These are phyloP conservation scores for Pochonia chlamydosporia DNA, from an alignment of 2,329 filamentous ascomycete species.

Conservation along the genomic window DNA sequence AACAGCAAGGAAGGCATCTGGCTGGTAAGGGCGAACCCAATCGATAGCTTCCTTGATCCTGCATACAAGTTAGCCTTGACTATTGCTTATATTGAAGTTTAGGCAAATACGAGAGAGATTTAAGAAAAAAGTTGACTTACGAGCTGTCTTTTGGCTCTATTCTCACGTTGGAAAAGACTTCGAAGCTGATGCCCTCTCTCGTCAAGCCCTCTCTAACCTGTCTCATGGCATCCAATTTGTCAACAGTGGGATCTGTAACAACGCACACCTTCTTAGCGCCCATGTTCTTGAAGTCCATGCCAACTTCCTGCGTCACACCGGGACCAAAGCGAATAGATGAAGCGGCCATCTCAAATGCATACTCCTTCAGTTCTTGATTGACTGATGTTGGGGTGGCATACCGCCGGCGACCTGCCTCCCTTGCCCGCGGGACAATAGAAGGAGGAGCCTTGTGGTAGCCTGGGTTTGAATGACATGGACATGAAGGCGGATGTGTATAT, in stretches of 20 bases:
- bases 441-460: conserved; percentile 63
- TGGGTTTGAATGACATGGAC: conserved; percentile 90
- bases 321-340: conserved; percentile 92
- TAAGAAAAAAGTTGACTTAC: conserved; percentile 40
- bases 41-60: conserved; percentile 86
- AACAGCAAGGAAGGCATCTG: conserved; percentile 90
- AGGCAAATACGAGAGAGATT: conserved; percentile 10
- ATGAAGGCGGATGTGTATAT: conserved; percentile 79
- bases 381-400: conserved; percentile 65
- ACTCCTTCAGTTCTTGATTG: conserved; percentile 70
- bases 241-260: conserved; percentile 81
- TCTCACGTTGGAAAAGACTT: conserved; percentile 72
- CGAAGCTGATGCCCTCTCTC: conserved; percentile 71
- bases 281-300: conserved; percentile 95
- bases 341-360: conserved; percentile 98
- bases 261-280: conserved; percentile 82
- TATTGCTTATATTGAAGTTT: conserved; percentile 2
- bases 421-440: conserved; percentile 45
- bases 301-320: conserved; percentile 89
- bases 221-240: conserved; percentile 80
- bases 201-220: conserved; percentile 78
- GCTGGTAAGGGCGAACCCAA: conserved; percentile 71
- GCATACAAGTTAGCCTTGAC: conserved; percentile 4
- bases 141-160: conserved; percentile 94
- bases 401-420: conserved; percentile 33